Evolutionary conservation across 2,329 filamentous ascomycete genomes (phyloP).

Genomic region (Penicillium sp.): DNA sequence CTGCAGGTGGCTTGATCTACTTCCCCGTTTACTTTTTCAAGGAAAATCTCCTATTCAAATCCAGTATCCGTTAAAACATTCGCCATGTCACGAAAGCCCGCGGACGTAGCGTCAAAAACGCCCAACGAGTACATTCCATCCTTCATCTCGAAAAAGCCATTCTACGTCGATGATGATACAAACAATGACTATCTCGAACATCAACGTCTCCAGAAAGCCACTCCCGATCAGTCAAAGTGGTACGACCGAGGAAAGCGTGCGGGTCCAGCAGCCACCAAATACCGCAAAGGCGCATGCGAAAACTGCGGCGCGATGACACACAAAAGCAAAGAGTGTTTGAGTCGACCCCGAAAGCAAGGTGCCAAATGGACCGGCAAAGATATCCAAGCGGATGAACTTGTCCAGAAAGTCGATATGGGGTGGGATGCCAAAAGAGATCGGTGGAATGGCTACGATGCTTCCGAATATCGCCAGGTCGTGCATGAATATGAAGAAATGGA

Average conservation of each 20-base stretch:
- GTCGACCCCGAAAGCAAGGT: slow-evolving; percentile 80
- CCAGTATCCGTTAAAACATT: background rate
- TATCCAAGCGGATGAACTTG: slow-evolving; percentile 86
- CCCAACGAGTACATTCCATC: slow-evolving; percentile 98
- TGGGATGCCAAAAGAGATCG: slow-evolving; percentile 98
- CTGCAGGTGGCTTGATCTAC: background rate
- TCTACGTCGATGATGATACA: slow-evolving; percentile 80
- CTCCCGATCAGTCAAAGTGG: slow-evolving; percentile 75
- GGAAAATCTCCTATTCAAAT: background rate
- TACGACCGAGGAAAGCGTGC: slow-evolving; percentile 84
- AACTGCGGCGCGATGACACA: slow-evolving; percentile 98
- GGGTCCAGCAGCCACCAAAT: slow-evolving; percentile 90
- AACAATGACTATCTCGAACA: slow-evolving; percentile 90
- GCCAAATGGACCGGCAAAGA: slow-evolving; percentile 90
- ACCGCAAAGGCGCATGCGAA: slow-evolving; percentile 95
- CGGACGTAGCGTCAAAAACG: slow-evolving; percentile 66
- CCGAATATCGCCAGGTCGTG: slow-evolving; percentile 81
- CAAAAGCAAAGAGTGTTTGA: slow-evolving; percentile 90
- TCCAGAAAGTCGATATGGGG: slow-evolving; percentile 81
- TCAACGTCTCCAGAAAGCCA: slow-evolving; percentile 76
- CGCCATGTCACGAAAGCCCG: slow-evolving; percentile 50
- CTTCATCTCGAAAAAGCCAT: slow-evolving; percentile 97
- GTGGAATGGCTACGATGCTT: slow-evolving; percentile 96
- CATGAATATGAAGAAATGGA: slow-evolving; percentile 87
- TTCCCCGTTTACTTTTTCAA: background rate